phyloP scores from a whole-genome alignment of 805 yeast species.

The Hanseniaspora clermontiae region DNA sequence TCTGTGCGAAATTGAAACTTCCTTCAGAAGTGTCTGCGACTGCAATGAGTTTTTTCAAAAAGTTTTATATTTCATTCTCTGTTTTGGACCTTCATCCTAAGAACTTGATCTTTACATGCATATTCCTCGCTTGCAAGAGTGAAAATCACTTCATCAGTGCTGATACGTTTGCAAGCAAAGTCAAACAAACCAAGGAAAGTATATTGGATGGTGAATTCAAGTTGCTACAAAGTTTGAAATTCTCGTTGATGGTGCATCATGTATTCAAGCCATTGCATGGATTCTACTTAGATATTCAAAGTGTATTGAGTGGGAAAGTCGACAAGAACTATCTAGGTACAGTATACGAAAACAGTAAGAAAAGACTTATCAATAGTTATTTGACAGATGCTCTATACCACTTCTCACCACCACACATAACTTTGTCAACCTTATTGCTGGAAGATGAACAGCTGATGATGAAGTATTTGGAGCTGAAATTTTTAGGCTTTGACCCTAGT shows the following conservation, averaged over 20 bases:
- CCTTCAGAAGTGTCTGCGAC: constrained; percentile 85
- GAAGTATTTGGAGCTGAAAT: constrained; percentile 55
- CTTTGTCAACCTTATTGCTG: constrained; percentile 68
- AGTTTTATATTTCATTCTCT: constrained; percentile 66
- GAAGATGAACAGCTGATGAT: constrained; percentile 52
- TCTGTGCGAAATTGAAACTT: constrained; percentile 62
- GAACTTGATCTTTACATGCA: constrained; percentile 62
- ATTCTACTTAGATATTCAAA: constrained; percentile 80
- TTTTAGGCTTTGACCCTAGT: constrained; percentile 26
- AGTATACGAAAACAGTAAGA: constrained; percentile 59
- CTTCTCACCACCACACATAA: constrained; percentile 91
- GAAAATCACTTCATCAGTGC: constrained; percentile 85
- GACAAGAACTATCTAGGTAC: constrained; percentile 50
- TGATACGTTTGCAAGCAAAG: constrained; percentile 58
- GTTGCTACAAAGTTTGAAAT: constrained; percentile 58
- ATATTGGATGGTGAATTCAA: constrained; percentile 70
- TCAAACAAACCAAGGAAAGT: constrained; percentile 54
- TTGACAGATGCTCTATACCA: constrained; percentile 64
- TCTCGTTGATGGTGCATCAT: constrained; percentile 76
- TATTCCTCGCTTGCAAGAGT: constrained; percentile 83
- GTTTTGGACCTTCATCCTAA: constrained; percentile 86
- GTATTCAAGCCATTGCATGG: constrained; percentile 88
- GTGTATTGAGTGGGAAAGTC: constrained; percentile 33
- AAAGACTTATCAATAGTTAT: constrained; percentile 51
- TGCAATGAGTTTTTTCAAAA: constrained; percentile 67